Base-by-base conservation (phyloP, 2,329 filamentous ascomycete genomes). In the Exophiala viscosa region DNA sequence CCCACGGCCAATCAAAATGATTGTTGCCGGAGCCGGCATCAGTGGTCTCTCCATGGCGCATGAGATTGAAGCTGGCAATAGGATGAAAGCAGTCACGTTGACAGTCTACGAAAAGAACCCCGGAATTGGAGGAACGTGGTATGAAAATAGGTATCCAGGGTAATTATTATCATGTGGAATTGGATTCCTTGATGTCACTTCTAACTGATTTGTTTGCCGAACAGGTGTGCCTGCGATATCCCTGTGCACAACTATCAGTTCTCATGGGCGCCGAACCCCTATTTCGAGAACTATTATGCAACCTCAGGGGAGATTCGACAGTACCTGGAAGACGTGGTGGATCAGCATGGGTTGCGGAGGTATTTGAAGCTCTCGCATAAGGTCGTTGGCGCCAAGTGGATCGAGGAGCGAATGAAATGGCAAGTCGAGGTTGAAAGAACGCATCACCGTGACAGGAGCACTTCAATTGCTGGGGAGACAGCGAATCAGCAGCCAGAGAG, bases 71-170 rank as follows among this genome's bases (percentile, higher is more conserved):
- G 63, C 66, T 40, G 63, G 64, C 52, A 58, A 66, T n/a, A n/a
- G n/a, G 11, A 20, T 55, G 9, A n/a, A 34, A 13, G 61, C 66
- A 31, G 58, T 62, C 17, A 66, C 68, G 8, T 62, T 70, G 38
- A 63, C 67, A 0, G 70, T 76, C 50, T 76, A 73, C 49, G 73
- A 77, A 59, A 68, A 70, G 57, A 65, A 68, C 34, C 15, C 43
- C 5, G 65, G 67, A 17, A 54, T 74, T 18, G 73, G 71, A 5
- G 71, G 71, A 5, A 73, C 71, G 0, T 69, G 66, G 67, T 51
- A 20, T 6, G 52, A 55, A 38, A 55, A 55, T 33, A 15, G 34
- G 14, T 55, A 55, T 32, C 52, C 52, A n/a, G n/a, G n/a, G n/a
- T n/a, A n/a, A n/a, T n/a, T n/a, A n/a, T n/a, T n/a, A n/a, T n/a